Evolutionary conservation across 768 basidiomycete species (phyloP).

Genomic region (Boletellus ananas): DNA sequence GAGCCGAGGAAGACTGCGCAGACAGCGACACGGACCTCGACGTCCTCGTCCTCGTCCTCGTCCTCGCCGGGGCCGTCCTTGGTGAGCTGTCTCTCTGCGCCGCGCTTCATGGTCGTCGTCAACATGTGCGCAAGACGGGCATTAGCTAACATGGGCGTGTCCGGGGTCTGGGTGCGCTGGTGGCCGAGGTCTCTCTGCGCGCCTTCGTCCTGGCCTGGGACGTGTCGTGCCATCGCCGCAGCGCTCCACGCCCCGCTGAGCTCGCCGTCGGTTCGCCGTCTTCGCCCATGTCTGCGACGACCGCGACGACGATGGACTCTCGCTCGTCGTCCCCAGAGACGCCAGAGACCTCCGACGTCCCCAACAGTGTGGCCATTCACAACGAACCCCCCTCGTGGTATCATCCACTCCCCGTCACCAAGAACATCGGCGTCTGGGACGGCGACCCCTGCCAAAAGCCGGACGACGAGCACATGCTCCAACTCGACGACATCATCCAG

Average conservation of each 20-base stretch:
- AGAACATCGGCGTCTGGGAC: slow-evolving; percentile 44
- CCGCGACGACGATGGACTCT: slow-evolving; percentile 48
- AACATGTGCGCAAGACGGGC: background rate
- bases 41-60: slow-evolving; percentile 35
- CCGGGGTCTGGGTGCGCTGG: slow-evolving; percentile 21
- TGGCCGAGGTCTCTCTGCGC: slow-evolving; percentile 11
- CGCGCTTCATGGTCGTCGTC: slow-evolving; percentile 58
- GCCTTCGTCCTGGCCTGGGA: too few species aligned
- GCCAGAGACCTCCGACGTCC: slow-evolving; percentile 58
- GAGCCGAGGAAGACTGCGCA: background rate
- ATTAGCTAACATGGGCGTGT: slow-evolving; percentile 19
- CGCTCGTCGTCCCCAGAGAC: slow-evolving; percentile 73
- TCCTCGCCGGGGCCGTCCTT: slow-evolving; percentile 48
- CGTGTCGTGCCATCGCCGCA: background rate
- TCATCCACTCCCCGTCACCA: slow-evolving; percentile 41
- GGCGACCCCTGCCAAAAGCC: slow-evolving; percentile 42
- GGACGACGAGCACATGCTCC: slow-evolving; percentile 55
- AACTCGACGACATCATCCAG: slow-evolving; percentile 70
- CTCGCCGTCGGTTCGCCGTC: slow-evolving; percentile 8
- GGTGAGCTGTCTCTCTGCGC: slow-evolving; percentile 66
- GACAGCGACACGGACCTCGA: slow-evolving; percentile 22
- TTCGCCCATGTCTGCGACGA: slow-evolving; percentile 54
- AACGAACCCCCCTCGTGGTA: slow-evolving; percentile 57
- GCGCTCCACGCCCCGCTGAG: slow-evolving; percentile 1
- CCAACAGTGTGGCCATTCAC: slow-evolving; percentile 49